Base-by-base conservation (phyloP, 495 filamentous ascomycete species). In the Aspergillus mulundensis region DNA sequence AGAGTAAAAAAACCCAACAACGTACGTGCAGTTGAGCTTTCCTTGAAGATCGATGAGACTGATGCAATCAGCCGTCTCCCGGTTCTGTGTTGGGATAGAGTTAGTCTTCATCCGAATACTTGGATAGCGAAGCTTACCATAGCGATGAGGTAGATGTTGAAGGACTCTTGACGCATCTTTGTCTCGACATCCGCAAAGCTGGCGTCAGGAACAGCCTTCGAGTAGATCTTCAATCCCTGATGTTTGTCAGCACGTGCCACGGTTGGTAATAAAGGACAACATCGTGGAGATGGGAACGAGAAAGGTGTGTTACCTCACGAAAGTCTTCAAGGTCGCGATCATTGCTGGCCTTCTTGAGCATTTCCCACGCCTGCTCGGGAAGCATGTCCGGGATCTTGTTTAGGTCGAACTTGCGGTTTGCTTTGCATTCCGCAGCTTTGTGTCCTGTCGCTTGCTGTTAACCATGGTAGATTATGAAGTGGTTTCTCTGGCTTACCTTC, bases 1-100 rank as follows among this genome's bases (percentile, higher is more conserved):
- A 36, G 73, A 77, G 63, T 82, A 85, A 57, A 83, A 85, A 62
- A 88, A 89, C 0, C 81, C 81, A 56, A 95, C 83, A 12, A 81
- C 76, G 64, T 88, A 96, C 61, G 87, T 87, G 65, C 86, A 83
- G 63, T 88, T 81, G 2, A 86, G 66, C 53, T 90, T 85, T 19
- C 94, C 94, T 59, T 96, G 87, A 8, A 96, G 78, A 57, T 94
- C 84, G 71, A 97, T 89, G 56, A 88, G 81, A 53, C 84, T 92
- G 59, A 87, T 79, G 5, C 84, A 85, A 15, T 76, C 63, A 0
- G 76, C 66, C 7, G 86, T 55, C 34, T 83, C 75, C 12, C 79
- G 74, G 56, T 86, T 79, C 81, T 89, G 28, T 32, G 53, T 11
- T 19, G 1, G 30, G 5, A 47, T 5, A 36, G 21, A 52, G 44